A percentile compares a stretch with the other conserved stretches of the same genome.
Evolutionary conservation across 2,329 filamentous ascomycete genomes (phyloP).

Genomic region (Calonectria pteridis): DNA sequence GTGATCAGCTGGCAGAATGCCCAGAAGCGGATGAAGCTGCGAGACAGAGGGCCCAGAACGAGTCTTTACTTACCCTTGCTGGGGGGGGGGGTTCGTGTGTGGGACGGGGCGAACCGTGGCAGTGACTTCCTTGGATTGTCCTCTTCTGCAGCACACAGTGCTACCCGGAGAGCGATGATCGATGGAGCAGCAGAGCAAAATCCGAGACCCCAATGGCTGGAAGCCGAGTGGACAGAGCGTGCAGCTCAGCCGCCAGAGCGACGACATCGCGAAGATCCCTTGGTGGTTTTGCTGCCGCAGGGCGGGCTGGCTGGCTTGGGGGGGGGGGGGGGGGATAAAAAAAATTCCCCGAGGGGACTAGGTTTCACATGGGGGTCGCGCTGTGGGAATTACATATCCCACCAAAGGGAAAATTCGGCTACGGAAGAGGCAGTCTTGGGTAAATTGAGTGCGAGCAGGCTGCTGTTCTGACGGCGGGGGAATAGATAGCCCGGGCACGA

Average conservation of each 20-base stretch:
- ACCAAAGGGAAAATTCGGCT: not conserved
- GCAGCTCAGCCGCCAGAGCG: not conserved
- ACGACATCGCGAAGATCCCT: not conserved
- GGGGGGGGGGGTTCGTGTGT: not conserved
- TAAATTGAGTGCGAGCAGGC: not conserved
- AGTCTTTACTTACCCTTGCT: not conserved
- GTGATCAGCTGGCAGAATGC: not conserved
- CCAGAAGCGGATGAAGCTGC: not conserved
- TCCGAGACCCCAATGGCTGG: not conserved
- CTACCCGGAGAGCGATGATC: not conserved
- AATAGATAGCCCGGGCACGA: too few species aligned
- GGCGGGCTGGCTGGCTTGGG: not conserved
- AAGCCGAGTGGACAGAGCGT: not conserved
- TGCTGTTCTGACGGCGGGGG: not conserved
- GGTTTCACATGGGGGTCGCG: slow-evolving; percentile 1
- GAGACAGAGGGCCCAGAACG: not conserved
- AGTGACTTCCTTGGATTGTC: not conserved
- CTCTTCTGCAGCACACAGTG: not conserved
- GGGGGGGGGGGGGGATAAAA: too few species aligned
- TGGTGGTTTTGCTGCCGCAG: not conserved
- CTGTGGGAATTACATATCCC: slow-evolving; percentile 2
- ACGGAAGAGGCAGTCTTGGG: not conserved
- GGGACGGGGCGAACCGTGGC: slow-evolving; percentile 9
- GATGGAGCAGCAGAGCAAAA: not conserved
- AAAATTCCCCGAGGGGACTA: not conserved